Evolutionary conservation across 2,329 filamentous ascomycete genomes (phyloP), one percentile per base, ranked within the genome.

Genomic region (Myriosclerotinia duriaeana): DNA sequence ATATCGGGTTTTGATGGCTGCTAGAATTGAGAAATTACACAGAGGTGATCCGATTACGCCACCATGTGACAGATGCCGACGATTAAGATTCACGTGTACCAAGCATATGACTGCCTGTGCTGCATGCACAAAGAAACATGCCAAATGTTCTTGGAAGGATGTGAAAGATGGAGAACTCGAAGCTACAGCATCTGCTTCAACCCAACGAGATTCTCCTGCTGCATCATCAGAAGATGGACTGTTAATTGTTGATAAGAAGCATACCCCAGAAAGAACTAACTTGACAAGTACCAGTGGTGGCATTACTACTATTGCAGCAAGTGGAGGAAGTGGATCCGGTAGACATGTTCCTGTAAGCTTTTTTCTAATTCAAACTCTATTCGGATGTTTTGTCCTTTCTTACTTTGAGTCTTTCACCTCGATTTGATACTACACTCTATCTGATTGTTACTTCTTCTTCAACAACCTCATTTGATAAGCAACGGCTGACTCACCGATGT

Each of bases 101-200:
- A 96, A 96, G 78, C 91, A 96, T 69, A 81, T 95, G 50, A 96
- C 92, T 0, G 91, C 92, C 11, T 96, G 93, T 74, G 87, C 89
- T 77, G 92, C 91, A 30, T 96, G 92, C 77, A 96, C 92, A 0
- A 93, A 91, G 76, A 96, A 96, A 76, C 92, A 96, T 76, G 91
- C 91, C 26, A 93, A 93, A 73, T 96, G 92, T 76, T 88, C 87
- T 17, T 96, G 92, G 92, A 90, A 88, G 71, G 87, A 90, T 54
- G 86, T 95, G n/a, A 87, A 86, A 20, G 87, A 91, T 42, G 88
- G 89, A 3, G 93, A 96, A 53, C 61, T 76, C 15, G 70, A 72
- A 48, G 64, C 64, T 8, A 61, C 38, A 22, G 48, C 48, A 17
- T n/a, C 30, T 34, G 26, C n/a, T 44, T n/a, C 12, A 11, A 48